Base-by-base conservation (phyloP, 768 basidiomycete genomes). In the Boletales sp. region DNA sequence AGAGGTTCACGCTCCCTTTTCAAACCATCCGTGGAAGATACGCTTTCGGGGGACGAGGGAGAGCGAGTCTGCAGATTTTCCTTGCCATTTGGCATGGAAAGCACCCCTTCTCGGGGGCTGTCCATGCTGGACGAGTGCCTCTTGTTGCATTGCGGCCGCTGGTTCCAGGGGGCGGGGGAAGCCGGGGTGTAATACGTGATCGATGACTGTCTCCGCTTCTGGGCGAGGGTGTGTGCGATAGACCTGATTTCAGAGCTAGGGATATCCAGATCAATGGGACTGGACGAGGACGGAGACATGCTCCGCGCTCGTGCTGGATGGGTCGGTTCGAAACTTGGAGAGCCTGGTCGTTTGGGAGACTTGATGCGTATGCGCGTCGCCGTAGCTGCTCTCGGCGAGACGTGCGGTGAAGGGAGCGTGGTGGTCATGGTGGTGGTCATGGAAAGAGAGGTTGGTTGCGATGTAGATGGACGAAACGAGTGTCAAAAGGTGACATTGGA, bases 1-100 rank as follows among this genome's bases (percentile, higher is more conserved):
- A 79, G 59, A 14, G 82, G 83, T n/a, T 70, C 70, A 18, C 62
- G 61, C 31, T 66, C 61, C 41, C 42, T 61, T 8, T 19, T 7
- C 0, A 44, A 8, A 2, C 30, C 54, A 25, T 61, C 62, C 30
- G 8, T 6, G 5, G 53, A 61, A 35, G 46, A 47, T n/a, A 55
- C 10, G 49, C 65, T 57, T 34, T 66, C 57, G 8, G 51, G 54
- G 8, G 55, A 42, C 13, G 61, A 57, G 12, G 50, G 28, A 2
- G 63, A 48, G 37, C 46, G 53, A 18, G 58, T 48, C 14, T 62
- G 58, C 28, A 39, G 17, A 49, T 43, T 46, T 17, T 51, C 54
- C 34, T 48, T 51, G 12, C 56, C 57, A 34, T 56, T 46, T 17
- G 21, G 21, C 25, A 38, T 2, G 32, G 43, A 28, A 28, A 28